These are phyloP conservation scores for Diplocarpon rosae DNA, from an alignment of 2,329 filamentous ascomycete species.

Conservation along the genomic window DNA sequence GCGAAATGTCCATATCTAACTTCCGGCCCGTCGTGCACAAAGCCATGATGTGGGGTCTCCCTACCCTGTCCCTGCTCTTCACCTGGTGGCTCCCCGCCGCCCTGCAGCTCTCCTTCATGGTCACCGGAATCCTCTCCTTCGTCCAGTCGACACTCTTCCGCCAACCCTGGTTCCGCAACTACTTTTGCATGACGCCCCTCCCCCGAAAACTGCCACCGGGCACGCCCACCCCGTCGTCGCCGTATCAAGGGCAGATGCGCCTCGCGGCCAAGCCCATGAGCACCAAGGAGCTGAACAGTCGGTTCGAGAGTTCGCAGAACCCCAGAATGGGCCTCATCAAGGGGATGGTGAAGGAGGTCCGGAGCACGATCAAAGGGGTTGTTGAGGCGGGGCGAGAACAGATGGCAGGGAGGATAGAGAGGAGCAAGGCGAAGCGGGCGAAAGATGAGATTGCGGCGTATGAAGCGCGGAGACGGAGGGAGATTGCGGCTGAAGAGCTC, in stretches of 20 bases:
- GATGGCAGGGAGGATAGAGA: not conserved
- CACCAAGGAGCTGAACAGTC: conserved; percentile 7
- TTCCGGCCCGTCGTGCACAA: conserved; percentile 28
- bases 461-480: not conserved
- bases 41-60: conserved; percentile 37
- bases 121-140: conserved; percentile 30
- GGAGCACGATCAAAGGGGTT: conserved; percentile 5
- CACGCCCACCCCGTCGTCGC: conserved; percentile 1
- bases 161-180: conserved; percentile 29
- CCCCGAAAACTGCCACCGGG: not conserved
- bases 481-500: not conserved
- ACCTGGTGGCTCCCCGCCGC: conserved; percentile 37
- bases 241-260: conserved; percentile 12
- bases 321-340: not conserved
- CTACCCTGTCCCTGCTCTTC: conserved; percentile 40
- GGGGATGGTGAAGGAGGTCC: conserved; percentile 15
- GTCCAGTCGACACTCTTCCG: conserved; percentile 36
- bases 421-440: not conserved
- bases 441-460: not conserved
- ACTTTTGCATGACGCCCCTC: conserved; percentile 28
- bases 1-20: conserved; percentile 34
- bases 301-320: conserved; percentile 9
- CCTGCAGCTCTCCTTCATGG: conserved; percentile 53
- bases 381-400: conserved; percentile 1
- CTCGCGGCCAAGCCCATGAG: conserved; percentile 9